Evolutionary conservation across 108 stramenopile species (phyloP), one percentile per base, ranked within the genome.

Genomic region (Cyclotella choctawhatcheeana): DNA sequence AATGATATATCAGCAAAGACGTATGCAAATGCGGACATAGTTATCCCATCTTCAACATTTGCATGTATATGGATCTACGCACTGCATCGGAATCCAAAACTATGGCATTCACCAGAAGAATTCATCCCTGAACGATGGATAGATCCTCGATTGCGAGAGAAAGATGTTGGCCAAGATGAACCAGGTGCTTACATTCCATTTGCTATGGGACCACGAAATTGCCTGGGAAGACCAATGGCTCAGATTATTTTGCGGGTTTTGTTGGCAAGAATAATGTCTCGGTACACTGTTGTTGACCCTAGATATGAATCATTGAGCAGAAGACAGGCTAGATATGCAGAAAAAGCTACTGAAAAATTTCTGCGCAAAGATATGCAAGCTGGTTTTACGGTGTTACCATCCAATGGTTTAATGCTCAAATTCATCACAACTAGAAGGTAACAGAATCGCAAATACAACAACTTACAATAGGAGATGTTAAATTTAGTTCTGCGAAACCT

Each of bases 41-140:
- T 83, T 29, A 66, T 97, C 21, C 93, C 96, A 24, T 59, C 74
- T 22, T 90, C 85, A 20, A 79, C 93, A 1, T 66, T 93, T 34
- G 96, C 93, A 29, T 91, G 89, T 40, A 83, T 97, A 59, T 97
- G 96, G 96, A 95, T 97, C 35, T 96, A 97, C 51, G 84, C 91
- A n/a, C 82, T 97, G 50, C 96, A 97, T 82, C 86, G 88, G 10
- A 91, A 96, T 62, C 87, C 89, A 8, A 69, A 86, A 25, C 83
- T 93, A 71, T 97, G 96, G 96, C 48, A 83, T 37, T 40, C 65
- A n/a, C 93, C 96, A 0, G 80, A 97, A 52, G 91, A 90, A 21
- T 97, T 97, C 67, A 6, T 88, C 14, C 96, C 94, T 6, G 91
- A 91, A 67, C 87, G 96, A 29, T 97, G 96, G 96, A 73, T 95